Base-by-base conservation (phyloP, 306 rosid genomes). In the Rosa chinensis region DNA sequence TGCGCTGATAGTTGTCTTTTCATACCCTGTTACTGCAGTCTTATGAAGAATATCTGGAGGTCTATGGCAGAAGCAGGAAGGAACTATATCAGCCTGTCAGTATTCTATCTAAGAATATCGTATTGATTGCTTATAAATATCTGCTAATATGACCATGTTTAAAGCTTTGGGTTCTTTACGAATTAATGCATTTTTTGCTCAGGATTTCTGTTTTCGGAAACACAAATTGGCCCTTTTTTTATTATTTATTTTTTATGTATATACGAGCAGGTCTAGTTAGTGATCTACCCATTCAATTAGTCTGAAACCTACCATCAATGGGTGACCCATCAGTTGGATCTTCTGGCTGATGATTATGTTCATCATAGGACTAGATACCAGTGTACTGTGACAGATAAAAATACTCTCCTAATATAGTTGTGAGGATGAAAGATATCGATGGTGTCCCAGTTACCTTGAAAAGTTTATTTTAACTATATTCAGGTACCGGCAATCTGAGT, bases 1-100 rank as follows among this genome's bases (percentile, higher is more conserved):
- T 35, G 21, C 1, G 59, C 74, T 61, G 66, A 72, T 80, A 39
- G 28, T 10, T 80, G 16, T 48, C 23, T 32, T 74, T 69, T 45
- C 63, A 56, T 70, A 39, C 63, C 56, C 58, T 74, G 8, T 80
- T 78, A 20, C 63, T 77, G 83, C 85, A 86, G 89, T 83, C 89
- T 23, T 86, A 83, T 63, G 89, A 86, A 75, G 89, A 86, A 64
- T 86, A 86, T 81, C 81, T 86, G 72, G 85, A 86, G 75, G 84
- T 77, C 66, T 84, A 83, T 74, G 72, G 87, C 81, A 80, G 87
- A 83, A 83, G 77, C 72, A 47, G 62, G 83, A 80, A 80, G 77
- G 77, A 64, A 21, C 40, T 70, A 49, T 48, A 61, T 55, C 72
- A 37, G 52, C 69, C 75, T 66, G 89, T 83, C 20, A 83, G 89